Percentiles rank a stretch among this genome's conserved stretches.
Conservation (phyloP, 75 land plant genomes). For the Selaginella tamariscina region DNA sequence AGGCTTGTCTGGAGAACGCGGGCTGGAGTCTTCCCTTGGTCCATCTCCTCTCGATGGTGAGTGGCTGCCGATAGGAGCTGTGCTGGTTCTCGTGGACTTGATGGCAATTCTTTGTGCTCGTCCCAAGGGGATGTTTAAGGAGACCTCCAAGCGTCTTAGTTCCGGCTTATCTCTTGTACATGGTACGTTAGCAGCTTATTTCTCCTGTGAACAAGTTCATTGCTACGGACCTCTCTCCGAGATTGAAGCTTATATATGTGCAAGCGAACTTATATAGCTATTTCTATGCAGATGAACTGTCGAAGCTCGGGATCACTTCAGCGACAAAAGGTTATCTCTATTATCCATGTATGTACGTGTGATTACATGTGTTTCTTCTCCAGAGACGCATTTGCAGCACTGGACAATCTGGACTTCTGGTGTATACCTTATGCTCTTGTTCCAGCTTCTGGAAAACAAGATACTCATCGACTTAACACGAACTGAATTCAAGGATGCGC, state of each 20-base stretch:
- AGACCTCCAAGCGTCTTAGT: conserved; percentile 46
- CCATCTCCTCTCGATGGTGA: conserved; percentile 86
- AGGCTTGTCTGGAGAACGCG: no score
- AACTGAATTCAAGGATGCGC: conserved; percentile 77
- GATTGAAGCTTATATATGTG: no score
- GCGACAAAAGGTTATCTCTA: background rate
- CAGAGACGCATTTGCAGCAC: conserved; percentile 79
- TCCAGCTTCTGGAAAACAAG: conserved; percentile 93
- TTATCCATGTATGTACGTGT: background rate
- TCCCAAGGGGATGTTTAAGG: conserved; percentile 83
- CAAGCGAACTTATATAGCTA: background rate
- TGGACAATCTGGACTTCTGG: conserved; percentile 83
- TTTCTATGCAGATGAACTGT: conserved; percentile 54
- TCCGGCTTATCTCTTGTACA: conserved; percentile 52
- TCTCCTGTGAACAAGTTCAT: background rate
- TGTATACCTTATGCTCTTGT: conserved; percentile 70
- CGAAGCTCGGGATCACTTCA: conserved; percentile 56
- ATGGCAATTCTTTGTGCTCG: conserved; percentile 63
- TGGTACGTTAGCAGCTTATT: conserved; percentile 26
- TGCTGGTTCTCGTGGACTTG: conserved; percentile 72
- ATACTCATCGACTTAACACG: conserved; percentile 74
- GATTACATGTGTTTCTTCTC: background rate
- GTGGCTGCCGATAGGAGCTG: conserved; percentile 87
- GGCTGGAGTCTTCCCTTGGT: conserved; percentile 59
- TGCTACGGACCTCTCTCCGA: no score